A percentile compares a stretch with the other conserved stretches of the same genome.
These are phyloP conservation scores for Fomitopsis serialis DNA, from an alignment of 768 basidiomycete genomes.

Conservation along the genomic window DNA sequence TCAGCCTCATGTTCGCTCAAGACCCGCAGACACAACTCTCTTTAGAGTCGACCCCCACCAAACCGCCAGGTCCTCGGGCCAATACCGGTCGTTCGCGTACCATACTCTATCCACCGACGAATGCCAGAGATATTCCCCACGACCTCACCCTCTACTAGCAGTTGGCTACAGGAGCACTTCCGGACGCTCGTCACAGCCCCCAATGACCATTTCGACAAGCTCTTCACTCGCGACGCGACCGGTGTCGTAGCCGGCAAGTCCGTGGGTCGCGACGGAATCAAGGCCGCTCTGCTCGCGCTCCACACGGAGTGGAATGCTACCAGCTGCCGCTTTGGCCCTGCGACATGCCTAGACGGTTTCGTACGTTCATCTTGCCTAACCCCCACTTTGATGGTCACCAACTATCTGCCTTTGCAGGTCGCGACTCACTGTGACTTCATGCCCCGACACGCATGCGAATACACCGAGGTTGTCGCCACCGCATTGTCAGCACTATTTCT, in stretches of 20 bases:
- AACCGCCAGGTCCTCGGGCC: too few relatives aligned
- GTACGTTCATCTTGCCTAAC: neutral
- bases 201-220: slow-evolving; percentile 18
- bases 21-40: too few relatives aligned
- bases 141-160: neutral
- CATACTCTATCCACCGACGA: too few relatives aligned
- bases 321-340: slow-evolving; percentile 7
- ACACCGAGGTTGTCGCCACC: neutral
- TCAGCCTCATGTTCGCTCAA: too few relatives aligned
- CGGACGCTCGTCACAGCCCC: slow-evolving; percentile 22
- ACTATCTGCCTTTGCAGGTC: neutral
- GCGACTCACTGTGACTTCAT: neutral
- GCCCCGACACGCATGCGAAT: neutral
- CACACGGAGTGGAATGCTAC: slow-evolving; percentile 19
- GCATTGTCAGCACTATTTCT: neutral
- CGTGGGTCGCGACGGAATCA: slow-evolving; percentile 21
- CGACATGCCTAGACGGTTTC: neutral
- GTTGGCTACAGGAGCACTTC: slow-evolving; percentile 18
- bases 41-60: too few relatives aligned
- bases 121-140: too few relatives aligned
- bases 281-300: slow-evolving; percentile 16
- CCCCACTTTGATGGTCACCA: too few relatives aligned
- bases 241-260: slow-evolving; percentile 16
- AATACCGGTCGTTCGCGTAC: too few relatives aligned
- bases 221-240: slow-evolving; percentile 17